Conservation (phyloP, 139 green algal species). For the Chloropicon primus region DNA sequence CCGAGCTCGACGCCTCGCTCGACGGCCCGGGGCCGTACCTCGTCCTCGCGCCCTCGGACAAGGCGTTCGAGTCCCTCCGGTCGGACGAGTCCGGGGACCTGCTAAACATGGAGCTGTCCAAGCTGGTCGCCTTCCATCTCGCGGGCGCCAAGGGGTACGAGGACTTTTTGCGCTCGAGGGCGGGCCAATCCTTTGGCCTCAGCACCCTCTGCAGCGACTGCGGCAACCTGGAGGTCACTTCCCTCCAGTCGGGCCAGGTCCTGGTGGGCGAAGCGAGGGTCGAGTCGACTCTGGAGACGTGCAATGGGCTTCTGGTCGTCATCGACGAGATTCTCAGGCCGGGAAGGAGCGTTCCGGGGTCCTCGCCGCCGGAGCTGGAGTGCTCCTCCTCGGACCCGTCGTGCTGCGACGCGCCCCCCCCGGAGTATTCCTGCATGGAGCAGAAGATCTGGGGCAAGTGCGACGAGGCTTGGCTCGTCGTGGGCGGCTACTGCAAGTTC, state of each 20-base stretch:
- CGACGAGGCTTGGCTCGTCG: not conserved
- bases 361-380: not conserved
- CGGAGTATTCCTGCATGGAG: not conserved
- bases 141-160: not conserved
- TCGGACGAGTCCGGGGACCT: not conserved
- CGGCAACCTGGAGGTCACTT: not conserved
- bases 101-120: not conserved
- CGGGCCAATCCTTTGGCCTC: not conserved
- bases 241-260: not conserved
- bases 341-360: not conserved
- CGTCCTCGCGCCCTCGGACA: not conserved
- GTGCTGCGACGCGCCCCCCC: not conserved
- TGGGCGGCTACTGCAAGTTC: not conserved
- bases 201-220: not conserved
- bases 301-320: not conserved
- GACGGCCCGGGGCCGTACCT: not conserved
- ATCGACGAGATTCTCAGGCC: not conserved
- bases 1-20: not conserved
- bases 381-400: not conserved
- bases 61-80: not conserved
- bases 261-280: not conserved
- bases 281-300: not conserved
- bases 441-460: not conserved
- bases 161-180: not conserved
- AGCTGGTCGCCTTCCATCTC: not conserved